A percentile compares a stretch with the other conserved stretches of the same genome.
These are phyloP conservation scores for Kluyveromyces aestuarii DNA, from an alignment of 805 yeast species.

Conservation along the genomic window DNA sequence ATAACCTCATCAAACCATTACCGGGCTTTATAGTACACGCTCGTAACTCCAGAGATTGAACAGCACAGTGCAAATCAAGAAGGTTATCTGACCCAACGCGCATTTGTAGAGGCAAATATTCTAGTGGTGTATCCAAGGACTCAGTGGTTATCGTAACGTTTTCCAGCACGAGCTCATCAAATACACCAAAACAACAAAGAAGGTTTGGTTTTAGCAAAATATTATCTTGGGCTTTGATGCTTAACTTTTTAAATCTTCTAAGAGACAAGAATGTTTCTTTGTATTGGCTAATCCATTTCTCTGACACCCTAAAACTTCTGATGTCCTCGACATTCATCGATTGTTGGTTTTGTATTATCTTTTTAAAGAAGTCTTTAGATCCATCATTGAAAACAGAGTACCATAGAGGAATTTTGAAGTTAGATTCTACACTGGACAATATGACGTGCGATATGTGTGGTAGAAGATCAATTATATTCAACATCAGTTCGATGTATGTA, in stretches of 20 bases:
- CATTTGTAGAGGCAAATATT: conserved; percentile 24
- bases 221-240: conserved; percentile 14
- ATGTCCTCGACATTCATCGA: conserved; percentile 25
- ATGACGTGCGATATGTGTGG: conserved; percentile 37
- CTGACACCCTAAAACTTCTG: conserved; percentile 22
- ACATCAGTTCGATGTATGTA: conserved; percentile 30
- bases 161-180: conserved; percentile 35
- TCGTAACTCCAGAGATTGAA: conserved; percentile 24
- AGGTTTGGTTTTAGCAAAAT: conserved; percentile 32
- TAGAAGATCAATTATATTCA: conserved; percentile 37
- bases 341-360: conserved; percentile 25
- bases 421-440: conserved; percentile 41
- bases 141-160: conserved; percentile 42
- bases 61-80: conserved; percentile 29
- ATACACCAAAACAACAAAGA: conserved; percentile 36
- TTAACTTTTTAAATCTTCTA: conserved; percentile 22
- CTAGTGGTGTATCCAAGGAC: conserved; percentile 29
- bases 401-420: conserved; percentile 43
- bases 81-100: conserved; percentile 13
- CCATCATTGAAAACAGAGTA: conserved; percentile 28
- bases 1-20: conserved; percentile 28
- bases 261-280: conserved; percentile 20
- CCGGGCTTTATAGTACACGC: conserved; percentile 30
- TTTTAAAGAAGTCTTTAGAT: conserved; percentile 24
- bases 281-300: conserved; percentile 20